Evolutionary conservation across 805 yeast genomes (phyloP), one percentile per base, ranked within the genome.

Genomic region (Torulaspora quercuum): DNA sequence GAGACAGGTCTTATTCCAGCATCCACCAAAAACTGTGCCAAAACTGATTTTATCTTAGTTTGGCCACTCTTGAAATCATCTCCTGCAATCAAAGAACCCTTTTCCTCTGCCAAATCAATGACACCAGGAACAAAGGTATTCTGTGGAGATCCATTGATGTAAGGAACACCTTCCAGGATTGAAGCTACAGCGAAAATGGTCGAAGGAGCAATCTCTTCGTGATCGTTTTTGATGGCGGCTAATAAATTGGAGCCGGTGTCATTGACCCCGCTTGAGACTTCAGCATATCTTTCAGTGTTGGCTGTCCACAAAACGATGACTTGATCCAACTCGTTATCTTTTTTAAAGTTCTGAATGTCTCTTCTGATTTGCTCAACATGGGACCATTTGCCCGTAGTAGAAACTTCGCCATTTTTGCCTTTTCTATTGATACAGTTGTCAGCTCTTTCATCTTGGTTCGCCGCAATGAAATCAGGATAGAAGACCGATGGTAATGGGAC

Each of bases 31-130:
- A 81, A 89, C 68, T 90, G 97, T 14, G 97, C 96, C 63, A 89
- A 73, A 12, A 89, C 97, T n/a, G 96, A 87, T 70, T 89, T 89
- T 57, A 89, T 65, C 69, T 89, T 89, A 42, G 97, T 89, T 70
- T 89, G 97, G 42, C 97, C 97, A 53, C 89, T 77, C 73, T 89
- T 89, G 75, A 89, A 89, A 67, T 89, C 97, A 65, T 89, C 97
- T 53, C 97, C 97, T 39, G 95, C 97, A 56, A 89, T 88, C 60
- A 82, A 85, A 21, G 83, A 67, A 47, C 74, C 65, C 62, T 85
- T 60, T 53, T 72, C 59, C 65, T 88, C 95, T 31, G 97, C 95
- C 50, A 89, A 76, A 65, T 87, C 88, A 57, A 90, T 75, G 45
- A 82, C 84, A 49, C 97, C 97, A 14, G 97, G 97, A 39, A 87